These are phyloP conservation scores for Seminavis robusta DNA, from an alignment of 108 stramenopile genomes.

Conservation along the genomic window DNA sequence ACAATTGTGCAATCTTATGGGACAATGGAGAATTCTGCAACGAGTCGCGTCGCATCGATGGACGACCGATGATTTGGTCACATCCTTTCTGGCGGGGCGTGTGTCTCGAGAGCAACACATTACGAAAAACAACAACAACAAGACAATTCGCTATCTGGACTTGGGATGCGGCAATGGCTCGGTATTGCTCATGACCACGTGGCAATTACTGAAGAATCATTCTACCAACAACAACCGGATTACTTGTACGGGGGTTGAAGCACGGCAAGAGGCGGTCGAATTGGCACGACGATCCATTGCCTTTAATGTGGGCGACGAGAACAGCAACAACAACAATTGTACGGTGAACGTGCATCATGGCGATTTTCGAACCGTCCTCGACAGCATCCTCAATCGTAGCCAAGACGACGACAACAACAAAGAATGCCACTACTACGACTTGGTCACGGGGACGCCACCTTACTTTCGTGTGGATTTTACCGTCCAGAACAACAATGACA, in stretches of 20 bases:
- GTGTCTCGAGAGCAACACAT: not conserved
- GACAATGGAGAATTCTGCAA: slow-evolving; percentile 66
- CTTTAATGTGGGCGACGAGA: slow-evolving; percentile 44
- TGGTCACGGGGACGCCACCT: slow-evolving; percentile 70
- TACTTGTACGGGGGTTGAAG: slow-evolving; percentile 48
- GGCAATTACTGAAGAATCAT: slow-evolving; percentile 27
- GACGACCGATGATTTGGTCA: slow-evolving; percentile 77
- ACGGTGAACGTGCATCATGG: slow-evolving; percentile 20
- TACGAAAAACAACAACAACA: not conserved
- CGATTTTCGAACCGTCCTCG: slow-evolving; percentile 41
- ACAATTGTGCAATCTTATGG: slow-evolving; percentile 65
- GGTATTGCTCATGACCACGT: slow-evolving; percentile 54
- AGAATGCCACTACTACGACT: slow-evolving; percentile 18
- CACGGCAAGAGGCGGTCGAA: slow-evolving; percentile 45
- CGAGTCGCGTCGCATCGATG: slow-evolving; percentile 59
- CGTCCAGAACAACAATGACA: not conserved
- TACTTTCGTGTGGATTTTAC: slow-evolving; percentile 64
- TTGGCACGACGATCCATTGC: slow-evolving; percentile 51
- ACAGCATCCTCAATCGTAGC: slow-evolving; percentile 4
- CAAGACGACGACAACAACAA: slow-evolving; percentile 8
- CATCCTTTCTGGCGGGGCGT: slow-evolving; percentile 49
- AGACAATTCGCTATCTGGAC: slow-evolving; percentile 42
- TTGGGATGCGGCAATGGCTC: slow-evolving; percentile 55
- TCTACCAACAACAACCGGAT: not conserved
- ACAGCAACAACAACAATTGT: slow-evolving; percentile 4